These are phyloP conservation scores for Tolypocladium cylindrosporum DNA, from an alignment of 2,329 filamentous ascomycete species.

Conservation along the genomic window DNA sequence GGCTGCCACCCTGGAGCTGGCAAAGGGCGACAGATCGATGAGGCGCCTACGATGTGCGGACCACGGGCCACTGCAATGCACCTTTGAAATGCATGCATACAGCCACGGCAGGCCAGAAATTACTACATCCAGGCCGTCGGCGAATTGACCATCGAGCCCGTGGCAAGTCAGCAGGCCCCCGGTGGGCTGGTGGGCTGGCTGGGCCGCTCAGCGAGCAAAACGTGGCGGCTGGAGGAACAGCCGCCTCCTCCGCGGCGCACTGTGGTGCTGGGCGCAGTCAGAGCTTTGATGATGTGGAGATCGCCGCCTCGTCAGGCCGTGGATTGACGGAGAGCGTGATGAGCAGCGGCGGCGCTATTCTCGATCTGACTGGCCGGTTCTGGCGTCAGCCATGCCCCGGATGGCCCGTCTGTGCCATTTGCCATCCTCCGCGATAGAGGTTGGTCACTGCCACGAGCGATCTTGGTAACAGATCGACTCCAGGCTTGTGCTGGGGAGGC, in stretches of 20 bases:
- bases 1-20: background rate
- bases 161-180: background rate
- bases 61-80: background rate
- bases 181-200: background rate
- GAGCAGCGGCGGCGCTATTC: background rate
- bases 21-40: background rate
- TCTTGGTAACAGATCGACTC: background rate
- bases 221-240: background rate
- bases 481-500: background rate
- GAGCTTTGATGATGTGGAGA: background rate
- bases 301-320: background rate
- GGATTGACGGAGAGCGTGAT: background rate
- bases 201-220: background rate
- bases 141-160: background rate
- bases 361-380: constrained; percentile 1
- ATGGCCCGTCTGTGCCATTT: background rate
- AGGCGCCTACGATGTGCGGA: background rate
- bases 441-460: background rate
- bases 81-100: background rate
- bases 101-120: background rate
- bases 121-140: background rate
- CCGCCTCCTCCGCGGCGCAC: background rate
- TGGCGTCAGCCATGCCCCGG: constrained; percentile 1
- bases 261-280: background rate
- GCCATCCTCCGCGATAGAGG: background rate